Base-by-base conservation (phyloP, 176 grass and related monocot species). In the Urochloa ruziziensis region DNA sequence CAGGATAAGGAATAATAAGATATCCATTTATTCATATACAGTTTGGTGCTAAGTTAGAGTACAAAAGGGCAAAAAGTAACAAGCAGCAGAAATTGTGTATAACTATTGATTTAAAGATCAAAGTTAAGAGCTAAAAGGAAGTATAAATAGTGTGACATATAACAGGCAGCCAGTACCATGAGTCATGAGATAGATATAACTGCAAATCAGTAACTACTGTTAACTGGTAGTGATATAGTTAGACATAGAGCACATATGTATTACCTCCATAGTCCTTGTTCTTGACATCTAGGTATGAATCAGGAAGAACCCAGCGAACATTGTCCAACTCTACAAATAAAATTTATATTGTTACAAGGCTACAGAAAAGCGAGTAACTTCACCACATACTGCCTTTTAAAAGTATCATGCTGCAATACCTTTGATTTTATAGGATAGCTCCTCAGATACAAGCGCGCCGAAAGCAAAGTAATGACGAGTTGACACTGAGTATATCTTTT, bases 221-320 rank as follows among this genome's bases (percentile, higher is more conserved):
- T 32, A 27, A 60, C n/a, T 28, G 24, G 24, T 60, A 60, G 24
- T 13, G 0, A 37, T 51, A 80, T 53, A 28, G 21, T 18, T n/a
- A n/a, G n/a, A 85, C 52, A 75, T 6, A 8, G n/a, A 70, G 46
- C 14, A 70, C 21, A 43, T 25, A 29, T 9, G 40, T 24, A 37
- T 85, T 90, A 97, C 92, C 95, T 94, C 95, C 92, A 77, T 94
- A 94, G 47, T 97, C 90, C 79, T 97, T 94, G 64, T 94, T 94
- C 69, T 36, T 93, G 1, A 97, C 92, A 80, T 97, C 92, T 82
- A 94, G 42, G 66, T 93, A 97, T 2, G 94, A 97, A 87, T 97
- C 94, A 62, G 94, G 94, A 24, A 97, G 94, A 85, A 97, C 94
- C 94, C 92, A 97, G 21, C 90, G 90, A n/a, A 97, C 95, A 6